Base-by-base conservation (phyloP, 2,329 filamentous ascomycete genomes). In the Aspergillus flavus region DNA sequence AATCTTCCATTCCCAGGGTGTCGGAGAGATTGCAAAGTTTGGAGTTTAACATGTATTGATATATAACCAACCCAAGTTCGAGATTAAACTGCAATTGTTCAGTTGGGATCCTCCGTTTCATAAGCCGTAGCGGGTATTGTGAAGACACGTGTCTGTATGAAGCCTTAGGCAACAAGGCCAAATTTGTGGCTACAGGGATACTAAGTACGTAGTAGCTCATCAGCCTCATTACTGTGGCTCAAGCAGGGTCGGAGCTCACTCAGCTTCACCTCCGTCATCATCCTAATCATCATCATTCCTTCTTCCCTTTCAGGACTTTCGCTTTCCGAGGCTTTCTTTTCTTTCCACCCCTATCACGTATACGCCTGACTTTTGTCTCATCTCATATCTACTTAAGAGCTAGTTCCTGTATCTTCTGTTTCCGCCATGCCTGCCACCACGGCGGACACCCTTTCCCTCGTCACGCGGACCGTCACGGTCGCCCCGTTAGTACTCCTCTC, bases 401-500 rank as follows among this genome's bases (percentile, higher is more conserved):
- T n/a, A n/a, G 16, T 32, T 58, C 50, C 50, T 45, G 43, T 57
- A 56, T 45, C 61, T 57, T 57, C 36, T 56, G 58, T 58, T 61
- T 66, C 73, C 80, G 87, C 76, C 79, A 98, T 98, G 94, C 94
- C 94, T 82, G 90, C 94, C 80, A 98, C 94, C 70, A 97, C 94
- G 78, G 93, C 94, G 80, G 94, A 98, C 85, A 96, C 94, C 70
- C 89, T 97, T 79, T 96, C 92, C 72, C 90, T 98, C 78, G 93
- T 97, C 79, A 94, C 90, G 75, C 90, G 93, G 80, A 97, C 91
- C 81, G 95, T 99, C 80, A 96, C 94, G 71, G 94, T 99, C 81
- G 95, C 95, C 74, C 95, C 95, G 72, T 89, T 99, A 78, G 95
- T 99, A 75, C 92, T 99, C 72, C 92, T 99, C 75, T 98, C 94